Evolutionary conservation across 768 basidiomycete species (phyloP).

Genomic region (Albatrellus ellisii): DNA sequence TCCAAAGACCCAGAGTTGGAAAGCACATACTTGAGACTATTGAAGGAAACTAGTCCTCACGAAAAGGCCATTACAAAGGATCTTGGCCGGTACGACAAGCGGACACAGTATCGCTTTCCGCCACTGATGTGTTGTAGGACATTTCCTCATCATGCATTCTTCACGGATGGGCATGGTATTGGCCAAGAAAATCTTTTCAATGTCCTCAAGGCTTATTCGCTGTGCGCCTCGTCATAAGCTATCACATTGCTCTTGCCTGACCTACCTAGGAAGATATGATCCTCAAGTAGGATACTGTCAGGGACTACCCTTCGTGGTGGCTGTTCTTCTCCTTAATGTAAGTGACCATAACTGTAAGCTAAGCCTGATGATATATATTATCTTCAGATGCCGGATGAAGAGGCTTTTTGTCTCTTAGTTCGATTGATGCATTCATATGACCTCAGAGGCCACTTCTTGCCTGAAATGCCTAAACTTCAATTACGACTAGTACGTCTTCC

Average conservation of each 20-base stretch:
- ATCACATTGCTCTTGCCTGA: constrained; percentile 2
- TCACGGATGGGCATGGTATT: constrained; percentile 86
- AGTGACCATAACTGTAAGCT: constrained; percentile 15
- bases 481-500: constrained; percentile 57
- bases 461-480: constrained; percentile 97
- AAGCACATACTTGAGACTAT: constrained; percentile 59
- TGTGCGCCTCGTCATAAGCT: constrained; percentile 33
- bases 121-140: constrained; percentile 55
- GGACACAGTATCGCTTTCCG: too few relatives aligned
- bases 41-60: constrained; percentile 77
- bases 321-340: constrained; percentile 84
- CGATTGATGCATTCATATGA: constrained; percentile 95
- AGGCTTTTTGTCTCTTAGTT: constrained; percentile 92
- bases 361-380: neutral
- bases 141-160: constrained; percentile 95
- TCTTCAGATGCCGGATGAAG: constrained; percentile 94
- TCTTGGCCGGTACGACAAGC: constrained; percentile 78
- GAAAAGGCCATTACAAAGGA: constrained; percentile 94
- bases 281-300: constrained; percentile 96
- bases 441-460: constrained; percentile 91
- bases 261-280: constrained; percentile 47
- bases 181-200: constrained; percentile 98
- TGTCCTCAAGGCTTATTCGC: constrained; percentile 92
- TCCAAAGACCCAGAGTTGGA: constrained; percentile 88
- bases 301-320: constrained; percentile 92